phyloP scores from a whole-genome alignment of 176 grass and related monocot genomes.

The Cymbopogon citratus region DNA sequence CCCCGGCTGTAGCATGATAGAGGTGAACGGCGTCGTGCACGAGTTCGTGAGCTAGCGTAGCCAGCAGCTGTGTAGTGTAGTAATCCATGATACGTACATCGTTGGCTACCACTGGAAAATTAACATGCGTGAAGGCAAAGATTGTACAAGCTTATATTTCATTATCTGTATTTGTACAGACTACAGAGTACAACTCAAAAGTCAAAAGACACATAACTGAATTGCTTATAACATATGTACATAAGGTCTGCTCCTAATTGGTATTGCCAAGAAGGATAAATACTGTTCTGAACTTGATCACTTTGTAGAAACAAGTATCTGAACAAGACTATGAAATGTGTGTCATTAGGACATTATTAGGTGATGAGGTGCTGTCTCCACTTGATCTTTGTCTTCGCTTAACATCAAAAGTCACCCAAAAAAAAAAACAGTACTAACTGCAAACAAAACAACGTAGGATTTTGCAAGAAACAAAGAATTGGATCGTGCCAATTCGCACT shows the following conservation, averaged over 20 bases:
- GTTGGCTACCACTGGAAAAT: not conserved
- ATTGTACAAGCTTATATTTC: not conserved
- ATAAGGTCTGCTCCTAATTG: no score
- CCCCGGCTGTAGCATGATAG: constrained; percentile 77
- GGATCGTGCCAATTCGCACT: not conserved
- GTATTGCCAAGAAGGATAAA: no score
- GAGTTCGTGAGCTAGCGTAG: constrained; percentile 62
- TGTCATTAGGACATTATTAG: not conserved
- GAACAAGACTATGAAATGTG: not conserved
- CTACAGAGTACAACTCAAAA: not conserved
- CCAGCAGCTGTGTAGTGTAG: not conserved
- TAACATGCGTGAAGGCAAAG: not conserved
- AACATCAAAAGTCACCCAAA: constrained; percentile 11
- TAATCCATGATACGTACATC: not conserved
- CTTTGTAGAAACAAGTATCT: not conserved
- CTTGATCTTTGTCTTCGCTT: constrained; percentile 20
- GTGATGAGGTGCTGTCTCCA: not conserved
- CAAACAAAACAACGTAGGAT: not conserved
- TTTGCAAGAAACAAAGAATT: not conserved
- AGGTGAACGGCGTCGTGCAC: constrained; percentile 60
- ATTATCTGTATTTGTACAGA: not conserved
- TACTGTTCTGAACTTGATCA: not conserved
- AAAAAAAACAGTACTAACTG: no score
- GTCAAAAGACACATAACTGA: not conserved
- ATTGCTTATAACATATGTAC: not conserved